These are phyloP conservation scores for Pichia kudriavzevii DNA, from an alignment of 1,139 yeast species.

Conservation along the genomic window DNA sequence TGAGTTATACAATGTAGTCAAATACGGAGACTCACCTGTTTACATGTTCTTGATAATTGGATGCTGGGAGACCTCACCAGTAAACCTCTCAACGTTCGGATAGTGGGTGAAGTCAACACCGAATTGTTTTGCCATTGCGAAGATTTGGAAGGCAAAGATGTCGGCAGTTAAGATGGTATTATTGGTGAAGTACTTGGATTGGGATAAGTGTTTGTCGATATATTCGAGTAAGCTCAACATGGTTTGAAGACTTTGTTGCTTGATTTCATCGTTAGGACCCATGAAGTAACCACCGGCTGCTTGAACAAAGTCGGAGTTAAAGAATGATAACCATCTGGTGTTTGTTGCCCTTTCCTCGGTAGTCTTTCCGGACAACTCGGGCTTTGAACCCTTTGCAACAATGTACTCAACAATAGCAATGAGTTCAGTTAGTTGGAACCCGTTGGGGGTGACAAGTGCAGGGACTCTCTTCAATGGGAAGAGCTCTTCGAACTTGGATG, in stretches of 20 bases:
- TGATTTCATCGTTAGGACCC: neutral
- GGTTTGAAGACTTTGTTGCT: neutral
- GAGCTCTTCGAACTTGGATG: slow-evolving; percentile 1
- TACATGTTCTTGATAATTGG: too few species aligned
- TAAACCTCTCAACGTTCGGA: too few species aligned
- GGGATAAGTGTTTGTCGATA: neutral
- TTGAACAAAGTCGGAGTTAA: slow-evolving; percentile 21
- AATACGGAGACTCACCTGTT: too few species aligned
- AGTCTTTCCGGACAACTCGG: slow-evolving; percentile 18
- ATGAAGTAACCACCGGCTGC: slow-evolving; percentile 1
- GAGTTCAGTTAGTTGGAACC: slow-evolving; percentile 25
- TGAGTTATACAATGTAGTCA: too few species aligned
- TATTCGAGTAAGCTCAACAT: neutral
- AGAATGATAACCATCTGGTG: slow-evolving; percentile 25
- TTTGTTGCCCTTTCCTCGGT: slow-evolving; percentile 23
- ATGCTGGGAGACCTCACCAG: too few species aligned
- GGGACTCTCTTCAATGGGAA: slow-evolving; percentile 30
- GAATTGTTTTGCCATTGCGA: neutral
- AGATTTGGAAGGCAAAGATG: neutral
- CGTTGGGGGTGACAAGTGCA: slow-evolving; percentile 26
- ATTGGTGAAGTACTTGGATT: neutral
- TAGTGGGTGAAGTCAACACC: neutral
- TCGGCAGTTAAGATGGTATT: neutral
- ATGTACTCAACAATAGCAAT: slow-evolving; percentile 26
- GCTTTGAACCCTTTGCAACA: slow-evolving; percentile 12